Conservation (phyloP, 2,329 filamentous ascomycete genomes). For the Cyclaneusma minus region DNA sequence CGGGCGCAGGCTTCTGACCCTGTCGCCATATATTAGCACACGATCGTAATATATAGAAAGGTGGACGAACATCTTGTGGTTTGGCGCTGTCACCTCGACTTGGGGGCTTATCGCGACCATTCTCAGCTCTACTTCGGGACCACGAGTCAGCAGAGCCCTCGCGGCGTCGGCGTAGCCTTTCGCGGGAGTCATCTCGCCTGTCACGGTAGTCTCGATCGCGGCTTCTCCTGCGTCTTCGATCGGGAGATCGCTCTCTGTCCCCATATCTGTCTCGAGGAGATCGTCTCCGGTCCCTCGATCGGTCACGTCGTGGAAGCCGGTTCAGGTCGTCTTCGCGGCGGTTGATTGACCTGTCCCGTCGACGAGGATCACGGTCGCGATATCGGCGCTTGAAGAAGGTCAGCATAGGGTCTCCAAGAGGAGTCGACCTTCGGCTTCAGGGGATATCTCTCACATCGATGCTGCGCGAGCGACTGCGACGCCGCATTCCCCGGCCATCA, state of each 20-base stretch:
- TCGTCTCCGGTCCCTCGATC: constrained; percentile 47
- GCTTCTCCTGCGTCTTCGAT: constrained; percentile 41
- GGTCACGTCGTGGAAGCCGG: constrained; percentile 43
- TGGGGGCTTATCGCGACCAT: constrained; percentile 39
- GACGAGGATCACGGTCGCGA: constrained; percentile 46
- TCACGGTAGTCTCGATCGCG: constrained; percentile 53
- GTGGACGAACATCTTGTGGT: constrained; percentile 38
- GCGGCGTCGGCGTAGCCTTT: constrained; percentile 45
- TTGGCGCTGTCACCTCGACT: constrained; percentile 32
- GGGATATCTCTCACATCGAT: constrained; percentile 34
- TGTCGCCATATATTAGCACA: constrained; percentile 18
- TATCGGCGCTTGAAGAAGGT: constrained; percentile 38
- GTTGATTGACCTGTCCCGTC: constrained; percentile 56
- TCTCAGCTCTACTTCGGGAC: constrained; percentile 49
- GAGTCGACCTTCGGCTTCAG: constrained; percentile 6
- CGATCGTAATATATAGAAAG: constrained; percentile 2
- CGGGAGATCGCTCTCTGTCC: constrained; percentile 42
- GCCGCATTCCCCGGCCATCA: constrained; percentile 31
- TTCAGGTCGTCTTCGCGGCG: constrained; percentile 51
- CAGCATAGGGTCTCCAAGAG: constrained; percentile 20
- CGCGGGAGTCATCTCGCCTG: constrained; percentile 61
- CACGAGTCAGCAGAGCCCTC: constrained; percentile 60
- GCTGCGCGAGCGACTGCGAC: constrained; percentile 46
- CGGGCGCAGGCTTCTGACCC: constrained; percentile 35
- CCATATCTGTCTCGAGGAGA: constrained; percentile 37